Base-by-base conservation (phyloP, 148 eudicot genomes). In the Pouteria glomerata region DNA sequence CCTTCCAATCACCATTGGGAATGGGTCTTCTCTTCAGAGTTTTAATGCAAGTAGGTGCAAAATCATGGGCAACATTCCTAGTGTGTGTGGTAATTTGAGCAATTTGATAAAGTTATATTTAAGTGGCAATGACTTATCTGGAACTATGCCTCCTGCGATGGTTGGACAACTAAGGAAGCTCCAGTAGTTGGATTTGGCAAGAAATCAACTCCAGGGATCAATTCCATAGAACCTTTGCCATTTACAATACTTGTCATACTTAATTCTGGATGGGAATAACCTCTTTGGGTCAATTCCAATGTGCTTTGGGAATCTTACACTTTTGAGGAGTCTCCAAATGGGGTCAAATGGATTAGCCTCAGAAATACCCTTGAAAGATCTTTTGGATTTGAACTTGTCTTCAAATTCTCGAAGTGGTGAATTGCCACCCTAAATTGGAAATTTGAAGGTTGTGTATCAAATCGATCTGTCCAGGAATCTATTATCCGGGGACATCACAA, bases 1-100 rank as follows among this genome's bases (percentile, higher is more conserved):
- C n/a, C n/a, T n/a, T n/a, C n/a, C 68, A 15, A 33, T 64, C 30
- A 23, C 70, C 70, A 47, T 47, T 33, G 70, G 70, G n/a, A 66
- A 66, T 66, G 23, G 45, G 21, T 66, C 70, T 16, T 66, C 42
- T 66, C 55, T 66, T 27, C 56, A 66, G 53, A 47, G 0, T 0
- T 41, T 64, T 51, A 0, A 4, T 4, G 70, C 57, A 45, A 51
- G 15, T 18, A 18, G 29, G 15, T 47, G 70, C 3, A 11, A 31
- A 47, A 66, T 66, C 29, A 11, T 3, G 8, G 35, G 70, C 56
- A 45, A 8, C 23, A 66, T 45, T 66, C 69, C 70, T 45, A 14
- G 14, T 14, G 39, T 18, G 0, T 6, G 45, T 27, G 55, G 70
- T 29, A 30, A 66, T 66, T 66, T 66, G 21, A 66, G 39, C 56